Base-by-base conservation (phyloP, 208 protist species). In the Crithidia sp. region DNA sequence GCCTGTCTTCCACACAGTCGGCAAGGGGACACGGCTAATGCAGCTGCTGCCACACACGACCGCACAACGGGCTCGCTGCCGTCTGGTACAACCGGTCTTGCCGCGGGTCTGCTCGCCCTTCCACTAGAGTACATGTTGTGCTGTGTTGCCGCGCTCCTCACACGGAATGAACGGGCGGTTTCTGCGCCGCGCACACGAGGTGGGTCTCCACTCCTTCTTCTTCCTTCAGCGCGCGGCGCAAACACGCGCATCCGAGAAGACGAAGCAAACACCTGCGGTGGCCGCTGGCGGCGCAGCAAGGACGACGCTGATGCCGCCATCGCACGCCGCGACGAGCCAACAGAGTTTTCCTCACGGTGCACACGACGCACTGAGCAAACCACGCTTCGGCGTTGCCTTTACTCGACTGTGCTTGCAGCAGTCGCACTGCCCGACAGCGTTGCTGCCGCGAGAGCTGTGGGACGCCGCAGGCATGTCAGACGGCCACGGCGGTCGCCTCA, bases 151-250 rank as follows among this genome's bases (percentile, higher is more conserved):
- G 79, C 74, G 6, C 16, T 74, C 14, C 43, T 81, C 17, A 79
- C 79, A 5, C 74, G 66, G 13, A 72, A 71, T 19, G 79, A 84
- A 58, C 17, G 74, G 6, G 66, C 52, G 10, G 55, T 39, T 39
- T 14, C 71, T 84, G 63, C 79, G 79, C 12, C n/a, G 64, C 1
- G 43, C 64, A 19, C 67, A 77, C 37, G 68, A 68, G 16, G 2
- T 65, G 9, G 74, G 67, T 7, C 44, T 81, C 52, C 79, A 84
- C 65, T 84, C 79, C 12, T 59, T 79, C 41, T 84, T 80, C 44
- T 77, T 65, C 28, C 37, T 80, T 49, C 66, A 76, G 37, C 67
- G 59, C 45, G 9, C 45, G 12, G 45, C 9, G 45, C 7, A 49
- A 49, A 49, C 12, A 49, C 45, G 45, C 45, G 16, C 50, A 36